These are phyloP conservation scores for Colletotrichum musae DNA, from an alignment of 2,329 filamentous ascomycete species.

Conservation along the genomic window DNA sequence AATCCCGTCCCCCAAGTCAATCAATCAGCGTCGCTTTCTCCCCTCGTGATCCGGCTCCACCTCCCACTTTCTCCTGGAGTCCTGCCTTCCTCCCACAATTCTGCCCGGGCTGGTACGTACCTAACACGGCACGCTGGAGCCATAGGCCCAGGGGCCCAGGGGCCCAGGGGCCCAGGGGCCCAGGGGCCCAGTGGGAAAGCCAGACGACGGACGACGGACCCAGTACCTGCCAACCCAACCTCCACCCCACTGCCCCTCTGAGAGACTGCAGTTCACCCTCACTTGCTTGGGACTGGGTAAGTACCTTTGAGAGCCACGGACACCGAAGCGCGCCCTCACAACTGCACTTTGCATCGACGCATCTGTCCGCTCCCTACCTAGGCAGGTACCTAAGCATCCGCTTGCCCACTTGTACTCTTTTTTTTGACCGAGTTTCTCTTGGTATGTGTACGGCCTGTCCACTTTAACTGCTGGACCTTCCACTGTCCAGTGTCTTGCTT, in stretches of 20 bases:
- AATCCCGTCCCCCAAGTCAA: conserved; percentile 25
- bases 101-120: conserved; percentile 33
- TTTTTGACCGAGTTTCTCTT: conserved; percentile 2
- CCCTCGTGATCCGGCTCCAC: conserved; percentile 20
- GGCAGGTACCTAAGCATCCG: neutral
- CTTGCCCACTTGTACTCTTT: conserved; percentile 26
- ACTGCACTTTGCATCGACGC: no score
- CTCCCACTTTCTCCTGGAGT: conserved; percentile 33
- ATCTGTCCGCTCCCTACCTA: no score
- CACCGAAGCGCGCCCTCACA: no score
- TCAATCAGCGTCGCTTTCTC: conserved; percentile 18
- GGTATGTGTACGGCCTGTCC: conserved; percentile 1
- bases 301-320: no score
- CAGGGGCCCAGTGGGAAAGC: no score
- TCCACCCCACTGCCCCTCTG: neutral
- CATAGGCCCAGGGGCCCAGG: neutral
- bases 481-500: no score
- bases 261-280: no score
- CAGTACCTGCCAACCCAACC: neutral
- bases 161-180: no score
- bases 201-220: no score
- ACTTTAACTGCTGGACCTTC: conserved; percentile 22
- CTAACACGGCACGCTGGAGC: neutral
- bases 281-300: no score
- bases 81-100: conserved; percentile 14